Evolutionary conservation across 1,284 basidiomycete genomes (phyloP).

Genomic region (Papiliotrema flavescens): DNA sequence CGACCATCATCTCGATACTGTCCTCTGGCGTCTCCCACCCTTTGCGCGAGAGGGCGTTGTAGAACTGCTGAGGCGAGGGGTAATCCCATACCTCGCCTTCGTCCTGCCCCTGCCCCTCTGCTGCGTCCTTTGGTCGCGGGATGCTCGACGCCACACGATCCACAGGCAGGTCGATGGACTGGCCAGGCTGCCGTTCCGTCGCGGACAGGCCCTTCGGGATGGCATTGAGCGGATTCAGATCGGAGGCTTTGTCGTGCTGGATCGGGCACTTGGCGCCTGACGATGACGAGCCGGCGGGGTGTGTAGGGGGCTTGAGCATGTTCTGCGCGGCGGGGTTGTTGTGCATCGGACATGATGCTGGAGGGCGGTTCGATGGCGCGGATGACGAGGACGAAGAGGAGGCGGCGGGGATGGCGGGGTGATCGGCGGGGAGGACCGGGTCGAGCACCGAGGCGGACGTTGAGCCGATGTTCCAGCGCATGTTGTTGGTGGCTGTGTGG

Average conservation of each 20-base stretch:
- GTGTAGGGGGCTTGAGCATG: background rate
- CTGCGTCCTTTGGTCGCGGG: constrained; percentile 61
- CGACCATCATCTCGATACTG: constrained; percentile 93
- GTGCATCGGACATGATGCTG: constrained; percentile 8
- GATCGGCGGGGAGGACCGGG: constrained; percentile 19
- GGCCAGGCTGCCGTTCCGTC: constrained; percentile 45
- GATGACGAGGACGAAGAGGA: constrained; percentile 33
- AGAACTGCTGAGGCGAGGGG: constrained; percentile 97
- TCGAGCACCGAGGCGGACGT: constrained; percentile 7
- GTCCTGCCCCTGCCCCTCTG: constrained; percentile 14
- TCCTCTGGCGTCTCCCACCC: constrained; percentile 98
- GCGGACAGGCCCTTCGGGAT: constrained; percentile 70
- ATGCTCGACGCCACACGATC: constrained; percentile 78
- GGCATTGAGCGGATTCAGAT: constrained; percentile 78
- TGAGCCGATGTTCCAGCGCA: constrained; percentile 41
- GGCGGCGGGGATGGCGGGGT: constrained; percentile 35
- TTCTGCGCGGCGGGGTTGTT: background rate
- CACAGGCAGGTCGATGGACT: constrained; percentile 62
- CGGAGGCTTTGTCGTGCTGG: constrained; percentile 29
- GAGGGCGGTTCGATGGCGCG: constrained; percentile 8
- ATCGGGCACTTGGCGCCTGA: constrained; percentile 40
- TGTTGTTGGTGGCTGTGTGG: constrained; percentile 6
- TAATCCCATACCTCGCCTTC: constrained; percentile 76
- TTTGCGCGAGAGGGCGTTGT: constrained; percentile 94
- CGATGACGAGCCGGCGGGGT: background rate